These are phyloP conservation scores for Peronospora belbahrii DNA, from an alignment of 352 stramenopile species.

Conservation along the genomic window DNA sequence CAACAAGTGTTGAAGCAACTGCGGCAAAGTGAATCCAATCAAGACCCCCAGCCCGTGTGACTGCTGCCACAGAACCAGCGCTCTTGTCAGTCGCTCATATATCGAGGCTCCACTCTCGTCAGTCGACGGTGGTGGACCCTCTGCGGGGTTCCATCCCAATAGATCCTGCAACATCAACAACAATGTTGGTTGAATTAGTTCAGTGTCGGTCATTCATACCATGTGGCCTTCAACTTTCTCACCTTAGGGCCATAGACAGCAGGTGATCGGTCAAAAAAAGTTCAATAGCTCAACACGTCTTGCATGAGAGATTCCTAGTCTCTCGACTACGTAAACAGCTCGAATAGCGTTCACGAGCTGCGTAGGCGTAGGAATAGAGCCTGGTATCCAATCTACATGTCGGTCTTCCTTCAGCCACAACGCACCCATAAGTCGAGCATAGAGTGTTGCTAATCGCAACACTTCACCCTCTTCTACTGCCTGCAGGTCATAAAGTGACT, in stretches of 20 bases:
- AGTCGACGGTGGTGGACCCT: slow-evolving; percentile 23
- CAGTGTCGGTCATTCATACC: background rate
- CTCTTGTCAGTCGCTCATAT: slow-evolving; percentile 54
- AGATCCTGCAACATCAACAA: slow-evolving; percentile 50
- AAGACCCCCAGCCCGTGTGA: slow-evolving; percentile 48
- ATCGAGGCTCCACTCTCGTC: slow-evolving; percentile 31
- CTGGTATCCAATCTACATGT: slow-evolving; percentile 35
- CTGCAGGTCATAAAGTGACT: slow-evolving; percentile 60
- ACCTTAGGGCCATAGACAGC: slow-evolving; percentile 46
- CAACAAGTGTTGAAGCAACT: slow-evolving; percentile 69
- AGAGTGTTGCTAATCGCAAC: slow-evolving; percentile 38
- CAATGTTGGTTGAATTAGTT: background rate
- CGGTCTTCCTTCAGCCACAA: slow-evolving; percentile 44
- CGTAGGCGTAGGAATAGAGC: slow-evolving; percentile 31
- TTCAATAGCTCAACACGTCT: slow-evolving; percentile 58
- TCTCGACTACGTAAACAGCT: slow-evolving; percentile 68
- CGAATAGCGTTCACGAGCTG: slow-evolving; percentile 54
- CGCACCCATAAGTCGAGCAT: slow-evolving; percentile 45
- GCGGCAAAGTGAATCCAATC: slow-evolving; percentile 54
- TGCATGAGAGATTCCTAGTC: slow-evolving; percentile 53
- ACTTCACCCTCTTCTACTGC: slow-evolving; percentile 41
- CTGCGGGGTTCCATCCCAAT: slow-evolving; percentile 75
- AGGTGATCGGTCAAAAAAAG: slow-evolving; percentile 45
- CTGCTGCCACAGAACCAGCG: slow-evolving; percentile 63
- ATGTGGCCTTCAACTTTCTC: background rate